phyloP scores from a whole-genome alignment of 257 asterid genomes.

The Ophiorrhiza pumila region DNA sequence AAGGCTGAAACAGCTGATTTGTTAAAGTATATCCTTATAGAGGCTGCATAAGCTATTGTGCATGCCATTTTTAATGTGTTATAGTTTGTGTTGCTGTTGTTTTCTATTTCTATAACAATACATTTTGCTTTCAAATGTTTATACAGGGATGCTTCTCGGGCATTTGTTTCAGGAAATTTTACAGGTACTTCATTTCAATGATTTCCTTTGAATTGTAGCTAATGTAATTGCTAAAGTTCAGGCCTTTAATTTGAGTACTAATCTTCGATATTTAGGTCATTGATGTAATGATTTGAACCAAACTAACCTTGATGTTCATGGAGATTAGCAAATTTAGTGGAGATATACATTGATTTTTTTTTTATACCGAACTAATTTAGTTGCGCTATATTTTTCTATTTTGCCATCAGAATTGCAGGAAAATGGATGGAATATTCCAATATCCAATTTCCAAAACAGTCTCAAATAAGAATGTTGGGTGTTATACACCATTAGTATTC shows the following conservation, averaged over 20 bases:
- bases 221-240: not conserved
- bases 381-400: not conserved
- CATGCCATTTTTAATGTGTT: too few relatives aligned
- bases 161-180: conserved; percentile 92
- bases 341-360: too few relatives aligned
- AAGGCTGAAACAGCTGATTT: not conserved
- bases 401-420: not conserved
- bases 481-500: too few relatives aligned
- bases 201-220: conserved; percentile 3
- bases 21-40: not conserved
- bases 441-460: not conserved
- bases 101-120: not conserved
- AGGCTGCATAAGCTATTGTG: not conserved
- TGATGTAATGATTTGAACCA: not conserved
- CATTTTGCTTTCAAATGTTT: not conserved
- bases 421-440: not conserved
- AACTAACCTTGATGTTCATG: not conserved
- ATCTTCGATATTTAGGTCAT: not conserved
- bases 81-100: not conserved
- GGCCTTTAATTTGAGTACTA: not conserved
- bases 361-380: not conserved
- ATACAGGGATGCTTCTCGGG: conserved; percentile 91
- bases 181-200: conserved; percentile 43
- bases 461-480: not conserved
- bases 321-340: not conserved